A percentile compares a stretch with the other conserved stretches of the same genome.
Evolutionary conservation across 2,329 filamentous ascomycete genomes (phyloP).

Genomic region (Anisogramma anomala): DNA sequence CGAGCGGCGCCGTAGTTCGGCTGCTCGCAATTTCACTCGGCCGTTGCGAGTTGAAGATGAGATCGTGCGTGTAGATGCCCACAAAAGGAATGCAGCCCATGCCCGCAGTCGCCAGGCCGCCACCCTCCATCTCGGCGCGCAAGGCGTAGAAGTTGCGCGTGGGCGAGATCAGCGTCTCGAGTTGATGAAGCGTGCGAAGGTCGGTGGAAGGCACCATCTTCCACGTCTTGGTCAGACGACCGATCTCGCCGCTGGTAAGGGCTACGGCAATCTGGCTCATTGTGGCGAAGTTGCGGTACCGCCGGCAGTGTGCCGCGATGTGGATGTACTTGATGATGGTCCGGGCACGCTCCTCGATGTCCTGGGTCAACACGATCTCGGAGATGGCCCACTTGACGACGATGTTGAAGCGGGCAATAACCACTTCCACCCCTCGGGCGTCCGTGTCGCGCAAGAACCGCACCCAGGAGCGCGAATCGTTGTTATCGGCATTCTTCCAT

Average conservation of each 20-base stretch:
- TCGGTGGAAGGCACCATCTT: conserved; percentile 54
- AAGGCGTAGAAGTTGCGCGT: conserved; percentile 67
- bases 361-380: conserved; percentile 63
- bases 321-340: conserved; percentile 75
- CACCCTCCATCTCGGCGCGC: conserved; percentile 67
- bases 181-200: conserved; percentile 50
- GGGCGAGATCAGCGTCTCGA: conserved; percentile 65
- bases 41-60: conserved; percentile 71
- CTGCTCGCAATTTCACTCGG: conserved; percentile 62
- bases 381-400: conserved; percentile 82
- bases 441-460: conserved; percentile 64
- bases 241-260: conserved; percentile 60
- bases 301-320: conserved; percentile 64
- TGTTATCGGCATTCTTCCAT: conserved; percentile 60
- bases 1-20: conserved; percentile 53
- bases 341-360: conserved; percentile 59
- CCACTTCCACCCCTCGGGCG: conserved; percentile 66
- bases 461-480: conserved; percentile 65
- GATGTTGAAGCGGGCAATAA: conserved; percentile 77
- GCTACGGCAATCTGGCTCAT: conserved; percentile 73
- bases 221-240: conserved; percentile 61
- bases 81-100: conserved; percentile 75
- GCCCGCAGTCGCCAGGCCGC: conserved; percentile 39
- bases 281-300: conserved; percentile 71
- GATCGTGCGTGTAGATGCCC: conserved; percentile 71